Evolutionary conservation across 2,329 filamentous ascomycete genomes (phyloP).

Genomic region (Penicillium oxalicum): DNA sequence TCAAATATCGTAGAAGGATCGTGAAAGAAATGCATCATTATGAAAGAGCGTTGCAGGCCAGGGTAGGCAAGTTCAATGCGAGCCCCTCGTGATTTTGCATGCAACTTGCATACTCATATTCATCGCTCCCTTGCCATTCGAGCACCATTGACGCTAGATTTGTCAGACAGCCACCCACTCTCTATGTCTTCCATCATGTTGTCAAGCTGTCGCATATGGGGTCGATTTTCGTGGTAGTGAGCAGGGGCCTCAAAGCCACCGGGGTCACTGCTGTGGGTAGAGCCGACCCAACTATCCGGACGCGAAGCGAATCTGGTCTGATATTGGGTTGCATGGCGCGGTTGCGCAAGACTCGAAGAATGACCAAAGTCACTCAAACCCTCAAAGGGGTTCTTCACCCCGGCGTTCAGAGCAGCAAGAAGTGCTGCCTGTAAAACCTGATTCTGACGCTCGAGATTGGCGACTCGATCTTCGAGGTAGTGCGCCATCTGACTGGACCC

Average conservation of each 20-base stretch:
- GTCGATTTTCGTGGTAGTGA: slow-evolving; percentile 15
- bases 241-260: slow-evolving; percentile 22
- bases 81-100: too few species aligned
- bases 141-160: slow-evolving; percentile 14
- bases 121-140: slow-evolving; percentile 11
- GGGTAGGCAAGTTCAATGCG: too few species aligned
- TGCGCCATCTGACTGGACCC: slow-evolving; percentile 13
- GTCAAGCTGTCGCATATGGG: slow-evolving; percentile 25
- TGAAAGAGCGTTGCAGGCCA: too few species aligned
- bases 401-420: slow-evolving; percentile 35
- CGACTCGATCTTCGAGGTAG: slow-evolving; percentile 35
- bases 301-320: slow-evolving; percentile 13
- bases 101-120: neutral
- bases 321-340: slow-evolving; percentile 11
- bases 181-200: slow-evolving; percentile 31
- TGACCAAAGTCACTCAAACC: slow-evolving; percentile 20
- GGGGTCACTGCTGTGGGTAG: slow-evolving; percentile 24
- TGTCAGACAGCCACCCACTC: slow-evolving; percentile 28
- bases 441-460: slow-evolving; percentile 39
- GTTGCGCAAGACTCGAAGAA: slow-evolving; percentile 18
- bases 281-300: slow-evolving; percentile 28
- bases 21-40: too few species aligned
- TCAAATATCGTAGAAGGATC: too few species aligned
- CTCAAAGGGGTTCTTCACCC: slow-evolving; percentile 28
- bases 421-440: slow-evolving; percentile 40